Evolutionary conservation across 2,329 filamentous ascomycete genomes (phyloP).

Genomic region (Aspergillus hiratsukae): DNA sequence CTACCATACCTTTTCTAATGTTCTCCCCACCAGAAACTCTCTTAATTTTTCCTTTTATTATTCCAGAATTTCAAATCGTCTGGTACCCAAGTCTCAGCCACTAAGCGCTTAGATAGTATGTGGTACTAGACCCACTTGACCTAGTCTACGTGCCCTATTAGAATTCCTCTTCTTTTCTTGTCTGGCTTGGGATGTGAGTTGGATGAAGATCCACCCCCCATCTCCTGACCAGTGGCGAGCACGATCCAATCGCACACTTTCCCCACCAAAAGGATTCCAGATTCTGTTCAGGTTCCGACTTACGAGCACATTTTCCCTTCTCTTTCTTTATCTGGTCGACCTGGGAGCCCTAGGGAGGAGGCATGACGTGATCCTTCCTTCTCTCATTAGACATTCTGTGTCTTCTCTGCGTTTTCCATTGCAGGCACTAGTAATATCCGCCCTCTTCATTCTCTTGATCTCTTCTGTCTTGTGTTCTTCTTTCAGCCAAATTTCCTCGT

Average conservation of each 20-base stretch:
- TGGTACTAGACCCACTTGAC: background rate
- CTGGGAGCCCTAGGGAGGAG: background rate
- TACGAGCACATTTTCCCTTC: background rate
- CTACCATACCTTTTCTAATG: background rate
- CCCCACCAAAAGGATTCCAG: conserved; percentile 6
- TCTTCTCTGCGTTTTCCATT: background rate
- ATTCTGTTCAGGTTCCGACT: conserved; percentile 4
- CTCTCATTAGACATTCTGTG: background rate
- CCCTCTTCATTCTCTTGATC: background rate
- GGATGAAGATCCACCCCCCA: conserved; percentile 6
- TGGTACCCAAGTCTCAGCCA: background rate
- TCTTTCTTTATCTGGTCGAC: conserved; percentile 1
- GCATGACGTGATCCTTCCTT: conserved; percentile 8
- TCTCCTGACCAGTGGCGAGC: conserved; percentile 3
- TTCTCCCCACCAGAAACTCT: background rate
- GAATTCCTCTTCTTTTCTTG: background rate
- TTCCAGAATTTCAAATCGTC: background rate
- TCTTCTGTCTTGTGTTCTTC: too few relatives aligned
- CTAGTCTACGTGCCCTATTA: background rate
- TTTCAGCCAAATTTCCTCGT: background rate
- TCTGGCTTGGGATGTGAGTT: conserved; percentile 1
- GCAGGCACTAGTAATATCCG: too few relatives aligned
- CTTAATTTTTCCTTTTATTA: background rate
- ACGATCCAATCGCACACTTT: background rate
- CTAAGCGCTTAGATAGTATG: background rate